Conservation (phyloP, 352 stramenopile species). For the Phytophthora palmivora region DNA sequence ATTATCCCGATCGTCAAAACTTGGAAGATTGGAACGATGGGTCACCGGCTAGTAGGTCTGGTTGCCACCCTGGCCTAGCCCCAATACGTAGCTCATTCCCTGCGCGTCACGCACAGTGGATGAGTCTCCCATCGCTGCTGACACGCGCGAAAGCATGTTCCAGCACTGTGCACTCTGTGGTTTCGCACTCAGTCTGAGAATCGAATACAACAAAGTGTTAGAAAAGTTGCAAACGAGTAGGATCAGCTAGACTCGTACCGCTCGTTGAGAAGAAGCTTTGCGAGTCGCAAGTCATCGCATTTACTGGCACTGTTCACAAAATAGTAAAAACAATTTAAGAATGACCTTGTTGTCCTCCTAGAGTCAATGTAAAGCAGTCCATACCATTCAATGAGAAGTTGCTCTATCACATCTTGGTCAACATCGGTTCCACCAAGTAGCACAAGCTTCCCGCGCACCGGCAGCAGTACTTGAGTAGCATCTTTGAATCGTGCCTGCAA, state of each 20-base stretch:
- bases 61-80: constrained; percentile 79
- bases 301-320: constrained; percentile 60
- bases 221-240: not conserved
- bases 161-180: constrained; percentile 86
- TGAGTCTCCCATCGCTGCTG: constrained; percentile 68
- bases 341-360: not conserved
- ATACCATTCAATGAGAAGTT: constrained; percentile 85
- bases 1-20: constrained; percentile 23
- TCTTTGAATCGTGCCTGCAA: constrained; percentile 60
- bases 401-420: constrained; percentile 77
- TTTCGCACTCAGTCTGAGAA: constrained; percentile 66
- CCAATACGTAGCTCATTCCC: constrained; percentile 90
- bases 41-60: constrained; percentile 61
- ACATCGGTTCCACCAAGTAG: constrained; percentile 77
- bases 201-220: not conserved
- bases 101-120: constrained; percentile 84
- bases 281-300: constrained; percentile 70
- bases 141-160: constrained; percentile 79
- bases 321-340: not conserved
- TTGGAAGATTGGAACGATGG: constrained; percentile 11
- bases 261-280: constrained; percentile 87
- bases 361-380: not conserved
- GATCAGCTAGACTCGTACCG: constrained; percentile 37
- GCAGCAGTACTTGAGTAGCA: constrained; percentile 59
- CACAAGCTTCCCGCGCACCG: constrained; percentile 66